Evolutionary conservation across 768 basidiomycete species (phyloP).

Genomic region (Leccinum broughii): DNA sequence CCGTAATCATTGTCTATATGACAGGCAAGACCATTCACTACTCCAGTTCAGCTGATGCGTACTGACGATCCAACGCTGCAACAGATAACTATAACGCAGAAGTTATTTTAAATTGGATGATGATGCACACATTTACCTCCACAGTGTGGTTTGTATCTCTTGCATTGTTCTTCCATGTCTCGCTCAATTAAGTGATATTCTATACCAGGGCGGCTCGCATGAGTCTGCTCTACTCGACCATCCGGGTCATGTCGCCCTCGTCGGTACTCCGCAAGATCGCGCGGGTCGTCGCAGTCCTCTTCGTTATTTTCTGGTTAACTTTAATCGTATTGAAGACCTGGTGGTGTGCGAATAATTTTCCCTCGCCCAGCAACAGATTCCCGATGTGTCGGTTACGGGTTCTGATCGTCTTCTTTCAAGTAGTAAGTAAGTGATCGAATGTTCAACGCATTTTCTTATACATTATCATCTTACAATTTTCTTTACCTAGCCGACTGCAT

Average conservation of each 20-base stretch:
- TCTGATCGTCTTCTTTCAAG: background rate
- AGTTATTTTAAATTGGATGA: background rate
- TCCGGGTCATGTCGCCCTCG: background rate
- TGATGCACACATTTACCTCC: background rate
- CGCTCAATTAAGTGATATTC: background rate
- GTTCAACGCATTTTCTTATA: background rate
- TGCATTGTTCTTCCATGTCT: background rate
- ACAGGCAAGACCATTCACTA: background rate
- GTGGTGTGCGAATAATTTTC: background rate
- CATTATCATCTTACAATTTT: background rate
- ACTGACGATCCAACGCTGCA: background rate
- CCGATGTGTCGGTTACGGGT: background rate
- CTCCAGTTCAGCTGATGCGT: background rate
- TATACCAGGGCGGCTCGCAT: background rate
- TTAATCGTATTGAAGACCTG: conserved; percentile 1
- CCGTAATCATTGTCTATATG: background rate
- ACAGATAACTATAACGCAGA: background rate
- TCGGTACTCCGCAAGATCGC: background rate
- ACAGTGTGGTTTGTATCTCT: background rate
- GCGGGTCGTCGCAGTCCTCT: background rate
- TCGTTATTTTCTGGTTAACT: background rate
- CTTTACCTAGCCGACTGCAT: background rate
- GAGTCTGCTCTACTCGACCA: background rate
- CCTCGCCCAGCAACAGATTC: no score
- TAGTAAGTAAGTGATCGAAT: background rate